Percentiles rank a stretch among this genome's conserved stretches.
These are phyloP conservation scores for Myriosclerotinia curreyana DNA, from an alignment of 2,329 filamentous ascomycete genomes.

Conservation along the genomic window DNA sequence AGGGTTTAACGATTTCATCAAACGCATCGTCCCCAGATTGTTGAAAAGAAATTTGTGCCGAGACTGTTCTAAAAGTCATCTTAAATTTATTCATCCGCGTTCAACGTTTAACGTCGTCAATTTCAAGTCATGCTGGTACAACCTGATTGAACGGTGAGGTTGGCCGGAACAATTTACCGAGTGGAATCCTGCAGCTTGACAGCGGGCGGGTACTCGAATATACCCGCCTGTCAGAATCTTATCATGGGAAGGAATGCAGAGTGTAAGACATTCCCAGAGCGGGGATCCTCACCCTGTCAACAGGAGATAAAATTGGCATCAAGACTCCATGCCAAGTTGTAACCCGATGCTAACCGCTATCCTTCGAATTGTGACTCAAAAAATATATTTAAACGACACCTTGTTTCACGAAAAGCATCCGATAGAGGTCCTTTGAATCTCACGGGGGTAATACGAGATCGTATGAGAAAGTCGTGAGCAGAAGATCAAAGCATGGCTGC, in stretches of 20 bases:
- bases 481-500: neutral
- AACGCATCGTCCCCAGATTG: too few species aligned
- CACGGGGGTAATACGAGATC: neutral
- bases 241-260: neutral
- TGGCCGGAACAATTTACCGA: neutral
- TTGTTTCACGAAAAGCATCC: neutral
- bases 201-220: conserved; percentile 8
- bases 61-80: too few species aligned
- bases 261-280: neutral
- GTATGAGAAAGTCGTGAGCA: neutral
- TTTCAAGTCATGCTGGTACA: neutral
- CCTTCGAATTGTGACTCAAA: neutral
- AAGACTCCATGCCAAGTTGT: neutral
- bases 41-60: too few species aligned
- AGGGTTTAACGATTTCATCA: too few species aligned
- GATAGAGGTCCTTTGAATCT: neutral
- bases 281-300: neutral
- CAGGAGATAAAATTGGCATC: neutral
- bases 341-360: neutral
- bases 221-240: neutral
- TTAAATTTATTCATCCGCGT: too few species aligned
- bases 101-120: too few species aligned
- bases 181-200: neutral
- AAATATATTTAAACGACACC: neutral
- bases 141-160: too few species aligned